A percentile compares a stretch with the other conserved stretches of the same genome.
Evolutionary conservation across 257 asterid genomes (phyloP).

Genomic region (Osmanthus fragrans): DNA sequence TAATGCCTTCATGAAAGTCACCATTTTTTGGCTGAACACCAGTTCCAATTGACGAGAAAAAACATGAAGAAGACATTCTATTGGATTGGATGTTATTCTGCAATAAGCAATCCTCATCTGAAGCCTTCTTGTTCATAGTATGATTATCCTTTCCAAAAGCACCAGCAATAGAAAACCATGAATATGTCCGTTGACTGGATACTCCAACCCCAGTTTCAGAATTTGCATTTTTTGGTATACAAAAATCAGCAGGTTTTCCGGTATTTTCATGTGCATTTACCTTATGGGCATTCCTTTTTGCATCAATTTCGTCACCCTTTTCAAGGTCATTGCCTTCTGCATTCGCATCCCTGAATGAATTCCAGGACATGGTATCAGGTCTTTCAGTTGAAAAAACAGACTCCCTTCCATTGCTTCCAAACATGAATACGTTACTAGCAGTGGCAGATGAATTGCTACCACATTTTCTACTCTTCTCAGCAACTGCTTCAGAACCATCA

Average conservation of each 20-base stretch:
- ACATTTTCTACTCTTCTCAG: conserved; percentile 27
- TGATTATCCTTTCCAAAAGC: conserved; percentile 35
- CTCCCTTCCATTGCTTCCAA: conserved; percentile 34
- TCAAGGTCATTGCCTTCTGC: conserved; percentile 1
- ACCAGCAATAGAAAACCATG: conserved; percentile 26
- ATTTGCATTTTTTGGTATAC: conserved; percentile 8
- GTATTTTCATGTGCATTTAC: conserved; percentile 13
- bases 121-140: conserved; percentile 29
- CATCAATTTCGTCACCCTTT: conserved; percentile 19
- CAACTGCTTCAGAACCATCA: conserved; percentile 40
- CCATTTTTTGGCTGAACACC: conserved; percentile 29
- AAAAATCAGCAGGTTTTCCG: conserved; percentile 15
- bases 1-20: conserved; percentile 25
- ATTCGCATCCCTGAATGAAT: conserved; percentile 21
- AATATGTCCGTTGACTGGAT: conserved; percentile 11
- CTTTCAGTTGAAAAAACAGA: conserved; percentile 28
- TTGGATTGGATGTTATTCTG: conserved; percentile 24
- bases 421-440: conserved; percentile 38
- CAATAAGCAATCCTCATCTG: conserved; percentile 27
- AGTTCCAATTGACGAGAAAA: conserved; percentile 29
- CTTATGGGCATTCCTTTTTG: conserved; percentile 3
- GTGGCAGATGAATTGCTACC: conserved; percentile 24
- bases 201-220: conserved; percentile 15
- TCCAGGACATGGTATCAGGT: conserved; percentile 6
- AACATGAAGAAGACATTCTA: conserved; percentile 26